Conservation (phyloP, 352 stramenopile species). For the Phytophthora sp. region DNA sequence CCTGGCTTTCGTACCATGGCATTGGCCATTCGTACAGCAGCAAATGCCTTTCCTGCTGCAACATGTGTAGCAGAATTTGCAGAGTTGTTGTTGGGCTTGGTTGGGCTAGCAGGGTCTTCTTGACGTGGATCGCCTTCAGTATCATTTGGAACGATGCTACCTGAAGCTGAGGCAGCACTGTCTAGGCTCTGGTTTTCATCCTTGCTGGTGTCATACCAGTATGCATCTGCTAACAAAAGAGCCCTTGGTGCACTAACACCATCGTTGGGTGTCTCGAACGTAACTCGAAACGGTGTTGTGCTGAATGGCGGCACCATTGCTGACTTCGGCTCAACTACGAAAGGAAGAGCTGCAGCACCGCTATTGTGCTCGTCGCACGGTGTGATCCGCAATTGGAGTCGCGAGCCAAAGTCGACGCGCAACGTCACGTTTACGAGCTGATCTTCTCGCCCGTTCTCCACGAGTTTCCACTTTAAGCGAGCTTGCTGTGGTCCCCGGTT, state of each 20-base stretch:
- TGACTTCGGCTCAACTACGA: constrained; percentile 45
- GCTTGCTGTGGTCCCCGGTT: constrained; percentile 72
- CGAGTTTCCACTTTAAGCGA: constrained; percentile 64
- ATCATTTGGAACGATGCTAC: not conserved
- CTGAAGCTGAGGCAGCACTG: not conserved
- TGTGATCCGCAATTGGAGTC: constrained; percentile 52
- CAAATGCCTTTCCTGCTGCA: constrained; percentile 69
- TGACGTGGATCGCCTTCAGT: constrained; percentile 5
- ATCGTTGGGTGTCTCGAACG: constrained; percentile 40
- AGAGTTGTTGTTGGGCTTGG: constrained; percentile 13
- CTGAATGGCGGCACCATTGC: constrained; percentile 33
- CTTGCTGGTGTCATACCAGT: constrained; percentile 52
- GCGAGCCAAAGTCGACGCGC: constrained; percentile 53
- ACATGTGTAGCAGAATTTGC: not conserved
- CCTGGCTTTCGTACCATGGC: constrained; percentile 38
- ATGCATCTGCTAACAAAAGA: constrained; percentile 67
- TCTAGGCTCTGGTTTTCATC: constrained; percentile 4
- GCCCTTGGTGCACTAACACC: constrained; percentile 28
- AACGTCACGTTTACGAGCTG: constrained; percentile 64
- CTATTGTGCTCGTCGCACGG: constrained; percentile 35
- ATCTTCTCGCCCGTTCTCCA: constrained; percentile 50
- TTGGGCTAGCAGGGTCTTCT: constrained; percentile 12
- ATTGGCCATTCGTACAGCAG: constrained; percentile 74
- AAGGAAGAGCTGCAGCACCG: constrained; percentile 34
- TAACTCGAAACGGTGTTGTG: constrained; percentile 53